Evolutionary conservation across 2,329 filamentous ascomycete genomes (phyloP), one percentile per base, ranked within the genome.

Genomic region (Elsinoe perseae): DNA sequence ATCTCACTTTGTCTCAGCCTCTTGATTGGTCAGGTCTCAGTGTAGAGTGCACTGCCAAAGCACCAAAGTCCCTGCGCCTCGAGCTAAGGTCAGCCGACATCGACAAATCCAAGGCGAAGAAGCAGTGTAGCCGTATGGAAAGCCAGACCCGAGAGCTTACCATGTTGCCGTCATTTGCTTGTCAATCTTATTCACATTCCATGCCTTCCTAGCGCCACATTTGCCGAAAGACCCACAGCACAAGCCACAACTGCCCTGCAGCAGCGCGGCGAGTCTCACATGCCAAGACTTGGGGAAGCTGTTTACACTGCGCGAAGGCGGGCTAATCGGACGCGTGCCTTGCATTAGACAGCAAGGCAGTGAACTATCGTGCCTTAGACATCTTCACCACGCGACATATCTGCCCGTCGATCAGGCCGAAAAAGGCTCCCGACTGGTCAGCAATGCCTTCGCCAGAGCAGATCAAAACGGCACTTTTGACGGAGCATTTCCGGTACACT

Each of bases 401-500:
- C 18, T 52, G 30, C 48, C 36, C 28, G 48, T 52, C 48, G 30
- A 36, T 52, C 48, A 52, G 30, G 48, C 30, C n/a, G n/a, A n/a
- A 52, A n/a, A n/a, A 12, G 18, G 6, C 18, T 20, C 25, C 6
- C 9, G 1, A 52, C 48, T 21, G 30, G 48, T 25, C 48, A 34
- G 32, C 48, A 28, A 77, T 77, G 75, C 70, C 73, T 59, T 70
- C 65, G 42, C 58, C 66, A 44, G 72, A 73, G 59, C 74, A 77
- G 59, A 70, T 73, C 54, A 73, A 75, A 61, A 76, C 71, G 32
- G 77, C 82, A 62, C 81, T 97, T 64, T 79, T 97, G 60, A 96
- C 93, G 1, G 93, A 97, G 78, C 93, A 98, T 69, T 87, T 98
- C 66, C 88, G 89, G 62, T 96, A 95, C 66, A 92, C 93, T 1